Evolutionary conservation across 148 eudicot genomes (phyloP).

Genomic region (Vaccinium darrowii): DNA sequence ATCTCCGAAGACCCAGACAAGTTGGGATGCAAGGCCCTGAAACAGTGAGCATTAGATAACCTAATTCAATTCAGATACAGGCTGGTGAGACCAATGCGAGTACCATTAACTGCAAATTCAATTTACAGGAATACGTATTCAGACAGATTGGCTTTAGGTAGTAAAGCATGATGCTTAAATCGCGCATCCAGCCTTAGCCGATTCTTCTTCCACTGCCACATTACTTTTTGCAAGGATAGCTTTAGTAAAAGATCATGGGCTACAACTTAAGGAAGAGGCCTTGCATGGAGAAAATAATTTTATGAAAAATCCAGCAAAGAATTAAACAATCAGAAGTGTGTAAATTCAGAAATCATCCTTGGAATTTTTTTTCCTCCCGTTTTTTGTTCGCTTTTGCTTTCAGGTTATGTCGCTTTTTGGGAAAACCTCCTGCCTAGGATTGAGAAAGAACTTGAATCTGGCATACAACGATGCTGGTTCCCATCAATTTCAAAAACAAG

Average conservation of each 20-base stretch:
- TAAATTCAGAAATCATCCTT: neutral
- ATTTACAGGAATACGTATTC: neutral
- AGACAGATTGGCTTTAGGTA: neutral
- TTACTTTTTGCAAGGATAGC: neutral
- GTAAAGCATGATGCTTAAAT: neutral
- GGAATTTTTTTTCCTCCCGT: neutral
- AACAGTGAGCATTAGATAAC: neutral
- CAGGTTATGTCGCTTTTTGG: neutral
- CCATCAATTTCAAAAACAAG: neutral
- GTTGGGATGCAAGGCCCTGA: conserved; percentile 9
- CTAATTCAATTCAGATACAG: neutral
- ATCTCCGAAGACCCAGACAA: neutral
- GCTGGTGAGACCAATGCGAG: neutral
- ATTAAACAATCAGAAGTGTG: neutral
- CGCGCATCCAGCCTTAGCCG: neutral
- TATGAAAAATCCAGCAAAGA: neutral
- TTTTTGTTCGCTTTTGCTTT: neutral
- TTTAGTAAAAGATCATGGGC: neutral
- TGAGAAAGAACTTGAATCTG: neutral
- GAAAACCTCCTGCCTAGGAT: neutral
- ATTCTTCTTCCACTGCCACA: neutral
- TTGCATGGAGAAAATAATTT: neutral
- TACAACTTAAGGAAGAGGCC: neutral
- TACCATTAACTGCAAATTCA: neutral
- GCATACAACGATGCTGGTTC: neutral